Evolutionary conservation across 2,329 filamentous ascomycete genomes (phyloP), one percentile per base, ranked within the genome.

Genomic region (Penicillium palitans): DNA sequence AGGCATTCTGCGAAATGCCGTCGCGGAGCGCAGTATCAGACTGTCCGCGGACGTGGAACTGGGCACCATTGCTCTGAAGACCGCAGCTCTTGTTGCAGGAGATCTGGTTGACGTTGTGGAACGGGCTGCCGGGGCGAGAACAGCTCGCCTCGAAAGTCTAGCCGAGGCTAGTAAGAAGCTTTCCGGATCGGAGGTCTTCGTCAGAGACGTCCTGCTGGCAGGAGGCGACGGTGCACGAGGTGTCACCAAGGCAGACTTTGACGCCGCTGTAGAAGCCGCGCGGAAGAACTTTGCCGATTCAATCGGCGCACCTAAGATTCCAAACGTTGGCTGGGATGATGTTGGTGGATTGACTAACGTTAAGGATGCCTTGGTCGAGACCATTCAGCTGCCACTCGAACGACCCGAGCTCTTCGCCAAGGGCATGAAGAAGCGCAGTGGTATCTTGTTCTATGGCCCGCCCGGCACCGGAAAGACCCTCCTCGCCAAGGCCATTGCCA

Each of bases 391-490:
- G 37, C 95, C 93, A 0, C 84, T 98, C 1, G 91, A 96, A 61
- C 84, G 93, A 10, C 93, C 93, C 0, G 95, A 98, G 74, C 83
- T 98, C 1, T 98, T 98, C 69, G 93, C 93, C 33, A 96, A 93
- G 79, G 95, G 93, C 50, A 95, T 98, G 89, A 97, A 97, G 83
- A 98, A 98, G 80, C 88, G 93, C 42, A 96, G 93, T 73, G 95
- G 95, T 90, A 95, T 99, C 61, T 84, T 99, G 67, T 99, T 99
- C 83, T 99, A 97, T 73, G 96, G 95, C 62, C 95, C 96, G 59
- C 95, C 95, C 65, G 95, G 95, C 91, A 99, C 95, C 70, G 95
- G 95, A 91, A 99, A 99, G 85, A 99, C 95, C 52, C 86, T 99
- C 79, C 90, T 99, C 79, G 95, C 95, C 73, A 99, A 99, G 84